Base-by-base conservation (phyloP, 2,329 filamentous ascomycete genomes). In the Didymellaceae sp. region DNA sequence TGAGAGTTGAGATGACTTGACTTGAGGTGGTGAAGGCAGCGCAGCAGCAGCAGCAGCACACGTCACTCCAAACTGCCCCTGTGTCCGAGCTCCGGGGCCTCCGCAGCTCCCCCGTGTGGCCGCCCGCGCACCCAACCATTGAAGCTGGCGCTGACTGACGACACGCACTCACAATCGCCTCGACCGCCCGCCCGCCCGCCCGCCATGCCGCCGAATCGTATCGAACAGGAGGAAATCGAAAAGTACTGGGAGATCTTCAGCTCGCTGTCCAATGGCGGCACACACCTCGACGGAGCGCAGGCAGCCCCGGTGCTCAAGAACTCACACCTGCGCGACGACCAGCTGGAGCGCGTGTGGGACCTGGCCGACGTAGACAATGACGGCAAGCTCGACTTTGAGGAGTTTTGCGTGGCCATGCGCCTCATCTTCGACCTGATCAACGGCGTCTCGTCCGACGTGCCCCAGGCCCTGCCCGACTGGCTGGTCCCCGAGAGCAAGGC, bases 331-430 rank as follows among this genome's bases (percentile, higher is more conserved):
- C 80, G 83, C 57, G 86, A 90, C 72, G 85, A 87, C 68, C 93
- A 99, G 77, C 86, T 99, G n/a, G 94, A 97, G 78, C 85, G 87
- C 65, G 90, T 99, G 57, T 99, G 94, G 94, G 94, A 99, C 70
- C 82, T 99, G 57, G 91, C 94, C 51, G 94, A 99, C 73, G 91
- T 99, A 55, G 94, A 99, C 76, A 92, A 92, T 65, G 94, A 99
- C 78, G 94, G 94, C 57, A 95, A 95, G 75, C 81, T 99, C 45
- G 94, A 99, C 77, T 99, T 99, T 78, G 94, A 99, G 78, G 94
- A 99, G 80, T 99, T 99, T 74, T 99, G 94, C 75, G 94, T 99
- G 51, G 94, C 92, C 30, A 99, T 99, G 94, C 86, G 94, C 68
- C 80, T 99, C 68, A 97, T 97, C 66, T 99, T 97, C 74, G 94